phyloP scores from a whole-genome alignment of 1,139 yeast species.

The Magnusiomyces tetraspermus region DNA sequence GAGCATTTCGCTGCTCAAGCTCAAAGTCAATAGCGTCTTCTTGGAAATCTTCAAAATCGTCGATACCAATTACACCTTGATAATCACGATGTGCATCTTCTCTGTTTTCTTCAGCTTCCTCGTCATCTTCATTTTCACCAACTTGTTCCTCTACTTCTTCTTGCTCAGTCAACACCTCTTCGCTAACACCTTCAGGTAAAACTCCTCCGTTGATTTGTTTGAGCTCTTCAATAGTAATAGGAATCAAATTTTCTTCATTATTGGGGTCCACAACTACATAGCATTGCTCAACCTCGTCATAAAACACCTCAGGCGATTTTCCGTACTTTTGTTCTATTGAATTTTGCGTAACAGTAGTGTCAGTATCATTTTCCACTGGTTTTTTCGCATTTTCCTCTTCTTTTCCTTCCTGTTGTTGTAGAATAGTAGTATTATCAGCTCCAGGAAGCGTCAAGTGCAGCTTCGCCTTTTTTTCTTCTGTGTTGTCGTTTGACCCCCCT shows the following conservation, averaged over 20 bases:
- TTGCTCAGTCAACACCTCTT: not conserved
- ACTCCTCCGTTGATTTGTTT: not conserved
- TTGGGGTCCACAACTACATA: constrained; percentile 1
- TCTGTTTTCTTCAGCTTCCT: not conserved
- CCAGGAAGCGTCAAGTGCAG: not conserved
- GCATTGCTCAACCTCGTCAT: not conserved
- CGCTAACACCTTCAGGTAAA: not conserved
- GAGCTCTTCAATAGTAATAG: not conserved
- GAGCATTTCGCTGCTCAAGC: constrained; percentile 8
- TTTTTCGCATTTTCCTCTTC: too few relatives aligned
- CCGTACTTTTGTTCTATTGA: not conserved
- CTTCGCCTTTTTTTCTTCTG: not conserved
- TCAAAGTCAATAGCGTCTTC: constrained; percentile 12
- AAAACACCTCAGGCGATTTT: not conserved
- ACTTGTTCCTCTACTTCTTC: not conserved
- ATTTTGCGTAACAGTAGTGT: not conserved
- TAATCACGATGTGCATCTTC: not conserved
- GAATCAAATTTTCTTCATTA: not conserved
- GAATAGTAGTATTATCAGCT: too few relatives aligned
- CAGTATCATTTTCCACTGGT: not conserved
- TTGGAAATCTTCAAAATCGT: constrained; percentile 14
- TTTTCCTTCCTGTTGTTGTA: too few relatives aligned
- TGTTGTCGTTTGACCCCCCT: not conserved
- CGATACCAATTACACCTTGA: constrained; percentile 11
- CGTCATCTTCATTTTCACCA: not conserved